Base-by-base conservation (phyloP, 2,329 filamentous ascomycete species). In the Talaromyces amestolkiae region DNA sequence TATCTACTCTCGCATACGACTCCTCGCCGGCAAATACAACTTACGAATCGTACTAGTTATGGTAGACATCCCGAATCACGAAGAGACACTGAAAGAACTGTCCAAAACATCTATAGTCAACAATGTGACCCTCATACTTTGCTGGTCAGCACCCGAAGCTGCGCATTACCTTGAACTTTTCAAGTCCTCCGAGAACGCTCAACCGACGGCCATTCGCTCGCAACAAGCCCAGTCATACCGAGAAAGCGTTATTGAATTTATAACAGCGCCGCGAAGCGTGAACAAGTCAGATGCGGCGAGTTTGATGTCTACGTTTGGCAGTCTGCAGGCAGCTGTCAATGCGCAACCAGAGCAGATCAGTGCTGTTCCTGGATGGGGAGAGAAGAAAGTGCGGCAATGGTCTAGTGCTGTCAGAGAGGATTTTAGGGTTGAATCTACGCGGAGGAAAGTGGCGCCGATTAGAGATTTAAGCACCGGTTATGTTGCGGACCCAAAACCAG, bases 211-310 rank as follows among this genome's bases (percentile, higher is more conserved):
- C 37, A 98, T 99, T 77, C 89, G 89, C 66, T 92, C 93, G 11
- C 90, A 92, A 70, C 93, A 96, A 77, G 88, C 91, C 1, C 90
- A 89, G 22, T 89, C 87, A 62, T 98, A 97, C 73, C 87, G 91
- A 6, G 93, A 97, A 72, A 90, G 90, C 66, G 84, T 99, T 66
- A 89, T 95, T 9, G 94, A 97, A 70, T 97, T 99, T 73, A 89
- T 97, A 61, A 99, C 95, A 0, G 89, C 92, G 2, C 94, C 95
- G 2, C 84, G 93, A 65, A 91, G 89, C 68, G 88, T 99, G 74
- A 98, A 98, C 79, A 97, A 97, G 78, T 93, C 93, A 1, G 95
- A 99, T 78, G 93, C 95, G 0, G 88, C 97, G 10, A 91, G 91
- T 33, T 80, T 99, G 60, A 93, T 98, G 41, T 91, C 91, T 70